A percentile compares a stretch with the other conserved stretches of the same genome.
Evolutionary conservation across 1,284 basidiomycete species (phyloP).

Genomic region (Trichosporon inkin): DNA sequence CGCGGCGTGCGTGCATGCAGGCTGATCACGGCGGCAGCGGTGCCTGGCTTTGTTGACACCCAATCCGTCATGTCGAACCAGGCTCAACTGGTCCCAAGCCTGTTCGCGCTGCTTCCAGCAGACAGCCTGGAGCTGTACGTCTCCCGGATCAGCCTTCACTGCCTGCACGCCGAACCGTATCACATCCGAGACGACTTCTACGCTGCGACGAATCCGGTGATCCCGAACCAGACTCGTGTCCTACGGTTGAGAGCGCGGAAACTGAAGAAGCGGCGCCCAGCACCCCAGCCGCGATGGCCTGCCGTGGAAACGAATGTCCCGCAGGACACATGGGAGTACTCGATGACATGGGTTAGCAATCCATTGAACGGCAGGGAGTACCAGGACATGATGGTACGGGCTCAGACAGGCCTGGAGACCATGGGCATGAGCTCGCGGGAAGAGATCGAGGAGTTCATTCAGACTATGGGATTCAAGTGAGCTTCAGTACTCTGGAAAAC

Average conservation of each 20-base stretch:
- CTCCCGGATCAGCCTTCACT: constrained; percentile 34
- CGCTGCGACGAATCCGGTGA: constrained; percentile 29
- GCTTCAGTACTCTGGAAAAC: constrained; percentile 14
- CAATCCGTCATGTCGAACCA: constrained; percentile 18
- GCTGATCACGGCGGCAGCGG: background rate
- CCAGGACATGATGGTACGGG: constrained; percentile 35
- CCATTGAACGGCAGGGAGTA: constrained; percentile 39
- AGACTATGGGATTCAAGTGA: constrained; percentile 38
- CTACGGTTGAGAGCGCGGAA: constrained; percentile 22
- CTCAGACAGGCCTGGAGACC: constrained; percentile 34
- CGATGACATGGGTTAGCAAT: constrained; percentile 32
- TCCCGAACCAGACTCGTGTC: constrained; percentile 31
- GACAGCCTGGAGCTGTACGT: constrained; percentile 25
- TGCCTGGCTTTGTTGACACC: constrained; percentile 4
- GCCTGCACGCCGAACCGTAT: constrained; percentile 31
- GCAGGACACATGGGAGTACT: constrained; percentile 22
- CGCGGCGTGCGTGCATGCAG: background rate
- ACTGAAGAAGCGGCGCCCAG: background rate
- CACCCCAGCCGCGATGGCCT: constrained; percentile 5
- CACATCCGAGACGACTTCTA: constrained; percentile 35
- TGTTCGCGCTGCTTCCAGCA: constrained; percentile 37
- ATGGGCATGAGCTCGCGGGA: constrained; percentile 20
- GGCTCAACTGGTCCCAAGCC: constrained; percentile 33
- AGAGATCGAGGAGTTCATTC: constrained; percentile 39
- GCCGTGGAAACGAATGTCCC: background rate